Evolutionary conservation across 1,284 basidiomycete species (phyloP).

Genomic region (Veloboletus limbatus): DNA sequence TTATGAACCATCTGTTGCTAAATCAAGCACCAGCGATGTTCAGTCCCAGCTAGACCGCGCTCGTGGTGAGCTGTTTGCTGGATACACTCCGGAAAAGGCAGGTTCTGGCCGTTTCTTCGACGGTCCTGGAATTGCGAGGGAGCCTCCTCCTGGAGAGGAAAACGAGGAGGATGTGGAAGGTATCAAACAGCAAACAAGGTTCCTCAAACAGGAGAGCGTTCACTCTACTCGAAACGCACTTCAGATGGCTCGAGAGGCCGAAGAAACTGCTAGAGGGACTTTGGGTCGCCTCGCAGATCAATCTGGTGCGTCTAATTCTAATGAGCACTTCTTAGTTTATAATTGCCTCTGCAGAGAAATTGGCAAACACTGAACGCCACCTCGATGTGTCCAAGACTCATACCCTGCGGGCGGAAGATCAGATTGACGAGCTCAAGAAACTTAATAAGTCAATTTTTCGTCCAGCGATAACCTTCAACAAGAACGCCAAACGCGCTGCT

Average conservation of each 20-base stretch:
- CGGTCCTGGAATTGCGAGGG: conserved; percentile 45
- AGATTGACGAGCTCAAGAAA: conserved; percentile 90
- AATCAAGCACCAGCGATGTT: conserved; percentile 50
- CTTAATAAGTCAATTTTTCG: conserved; percentile 96
- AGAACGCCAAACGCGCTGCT: conserved; percentile 86
- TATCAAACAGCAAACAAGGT: conserved; percentile 91
- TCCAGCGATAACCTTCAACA: conserved; percentile 88
- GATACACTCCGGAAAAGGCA: conserved; percentile 58
- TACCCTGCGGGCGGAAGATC: conserved; percentile 87
- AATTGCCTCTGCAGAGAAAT: conserved; percentile 53
- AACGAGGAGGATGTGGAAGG: conserved; percentile 96
- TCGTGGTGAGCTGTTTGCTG: conserved; percentile 73
- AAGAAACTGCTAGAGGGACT: conserved; percentile 92
- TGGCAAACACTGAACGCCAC: conserved; percentile 95
- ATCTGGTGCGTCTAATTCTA: conserved; percentile 65
- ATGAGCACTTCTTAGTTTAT: conserved; percentile 1
- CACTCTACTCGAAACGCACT: conserved; percentile 91
- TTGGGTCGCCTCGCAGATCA: conserved; percentile 88
- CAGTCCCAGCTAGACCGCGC: conserved; percentile 59
- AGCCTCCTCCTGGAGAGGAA: conserved; percentile 68
- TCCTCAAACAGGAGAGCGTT: conserved; percentile 91
- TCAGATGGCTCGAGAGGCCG: conserved; percentile 89
- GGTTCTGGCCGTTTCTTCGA: conserved; percentile 67
- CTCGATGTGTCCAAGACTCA: conserved; percentile 93
- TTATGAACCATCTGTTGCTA: conserved; percentile 26